Conservation (phyloP, 1,284 basidiomycete genomes). For the Sanghuangporus baumii region DNA sequence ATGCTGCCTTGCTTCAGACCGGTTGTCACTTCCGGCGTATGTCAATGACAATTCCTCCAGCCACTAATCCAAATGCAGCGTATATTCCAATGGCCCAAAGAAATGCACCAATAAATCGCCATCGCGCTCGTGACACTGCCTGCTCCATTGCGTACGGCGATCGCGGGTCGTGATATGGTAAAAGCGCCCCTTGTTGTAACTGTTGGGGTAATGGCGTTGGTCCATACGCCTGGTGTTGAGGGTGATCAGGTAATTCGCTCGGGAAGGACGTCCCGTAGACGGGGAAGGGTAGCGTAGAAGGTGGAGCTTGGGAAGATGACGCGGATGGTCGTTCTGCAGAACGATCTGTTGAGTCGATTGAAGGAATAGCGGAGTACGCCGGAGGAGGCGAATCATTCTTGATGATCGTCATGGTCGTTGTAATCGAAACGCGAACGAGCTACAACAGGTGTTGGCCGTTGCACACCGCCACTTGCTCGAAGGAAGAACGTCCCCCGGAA, state of each 20-base stretch:
- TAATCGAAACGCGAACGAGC: neutral
- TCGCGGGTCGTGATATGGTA: conserved; percentile 45
- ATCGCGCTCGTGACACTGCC: conserved; percentile 38
- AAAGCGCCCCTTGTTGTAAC: conserved; percentile 16
- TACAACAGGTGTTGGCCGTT: neutral
- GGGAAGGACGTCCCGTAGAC: neutral
- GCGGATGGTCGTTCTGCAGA: neutral
- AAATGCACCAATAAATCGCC: conserved; percentile 39
- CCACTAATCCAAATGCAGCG: conserved; percentile 25
- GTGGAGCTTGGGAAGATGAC: neutral
- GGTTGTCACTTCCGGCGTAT: conserved; percentile 6
- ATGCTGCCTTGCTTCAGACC: neutral
- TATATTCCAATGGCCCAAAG: conserved; percentile 37
- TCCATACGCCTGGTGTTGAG: conserved; percentile 11
- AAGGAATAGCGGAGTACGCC: conserved; percentile 13
- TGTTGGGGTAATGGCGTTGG: conserved; percentile 18
- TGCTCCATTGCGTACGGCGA: conserved; percentile 37
- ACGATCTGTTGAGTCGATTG: conserved; percentile 8
- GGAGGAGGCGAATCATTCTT: conserved; percentile 14
- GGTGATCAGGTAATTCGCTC: neutral
- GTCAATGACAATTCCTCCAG: conserved; percentile 24
- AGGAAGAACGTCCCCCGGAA: neutral
- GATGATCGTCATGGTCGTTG: neutral
- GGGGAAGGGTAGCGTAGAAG: neutral
- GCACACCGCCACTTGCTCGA: neutral